Percentiles rank a stretch among this genome's conserved stretches.
phyloP scores from a whole-genome alignment of 1,284 basidiomycete genomes.

The Golubevia pallescens region DNA sequence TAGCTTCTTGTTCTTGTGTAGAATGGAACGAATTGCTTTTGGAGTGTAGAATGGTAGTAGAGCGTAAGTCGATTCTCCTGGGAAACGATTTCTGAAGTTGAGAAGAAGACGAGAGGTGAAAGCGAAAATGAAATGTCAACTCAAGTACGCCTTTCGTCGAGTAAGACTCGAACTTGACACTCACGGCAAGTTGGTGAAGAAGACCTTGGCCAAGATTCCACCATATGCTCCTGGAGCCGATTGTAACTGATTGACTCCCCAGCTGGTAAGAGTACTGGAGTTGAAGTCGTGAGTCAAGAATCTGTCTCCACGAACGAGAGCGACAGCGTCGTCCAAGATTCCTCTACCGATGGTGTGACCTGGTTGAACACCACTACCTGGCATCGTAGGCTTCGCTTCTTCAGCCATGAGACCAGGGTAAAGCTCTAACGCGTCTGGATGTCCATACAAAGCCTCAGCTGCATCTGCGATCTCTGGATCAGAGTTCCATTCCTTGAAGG shows the following conservation, averaged over 20 bases:
- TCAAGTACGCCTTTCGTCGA: constrained; percentile 6
- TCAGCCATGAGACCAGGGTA: constrained; percentile 71
- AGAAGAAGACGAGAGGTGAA: too few species aligned
- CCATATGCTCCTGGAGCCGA: constrained; percentile 66
- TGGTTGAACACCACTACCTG: constrained; percentile 81
- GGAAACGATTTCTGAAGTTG: constrained; percentile 2
- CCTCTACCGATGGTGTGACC: constrained; percentile 84
- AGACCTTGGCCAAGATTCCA: constrained; percentile 67
- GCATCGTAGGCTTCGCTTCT: constrained; percentile 76
- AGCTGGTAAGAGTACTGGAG: constrained; percentile 74
- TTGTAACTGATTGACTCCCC: constrained; percentile 40
- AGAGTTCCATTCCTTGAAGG: constrained; percentile 82
- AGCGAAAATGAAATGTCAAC: too few species aligned
- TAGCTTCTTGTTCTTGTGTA: constrained; percentile 69
- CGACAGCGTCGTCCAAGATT: constrained; percentile 85
- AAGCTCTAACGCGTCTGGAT: constrained; percentile 69
- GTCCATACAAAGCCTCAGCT: constrained; percentile 70
- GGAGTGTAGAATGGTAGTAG: constrained; percentile 85
- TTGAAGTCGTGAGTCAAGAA: constrained; percentile 83
- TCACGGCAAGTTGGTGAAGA: constrained; percentile 76
- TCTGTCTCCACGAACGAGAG: constrained; percentile 80
- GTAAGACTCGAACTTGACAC: constrained; percentile 74
- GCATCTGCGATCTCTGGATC: constrained; percentile 74
- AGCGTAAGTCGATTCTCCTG: constrained; percentile 72
- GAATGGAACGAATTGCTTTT: constrained; percentile 67